Percentiles rank a stretch among this genome's conserved stretches.
phyloP scores from a whole-genome alignment of 164 flowering plant genomes.

The Brasenia schreberi region DNA sequence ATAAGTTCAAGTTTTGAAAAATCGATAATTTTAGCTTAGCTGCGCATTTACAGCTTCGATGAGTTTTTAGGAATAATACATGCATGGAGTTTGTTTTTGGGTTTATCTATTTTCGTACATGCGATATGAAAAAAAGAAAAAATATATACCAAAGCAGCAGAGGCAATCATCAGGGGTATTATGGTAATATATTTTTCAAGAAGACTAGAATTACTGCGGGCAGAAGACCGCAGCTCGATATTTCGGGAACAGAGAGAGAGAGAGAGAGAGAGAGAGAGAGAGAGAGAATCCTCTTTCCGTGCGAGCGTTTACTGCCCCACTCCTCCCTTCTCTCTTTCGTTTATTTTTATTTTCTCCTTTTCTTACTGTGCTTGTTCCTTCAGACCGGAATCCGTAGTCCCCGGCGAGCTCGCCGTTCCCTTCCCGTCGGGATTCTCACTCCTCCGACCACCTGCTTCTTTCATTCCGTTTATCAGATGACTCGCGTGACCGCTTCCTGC shows the following conservation, averaged over 20 bases:
- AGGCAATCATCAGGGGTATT: too few species aligned
- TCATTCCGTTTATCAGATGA: neutral
- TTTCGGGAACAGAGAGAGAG: neutral
- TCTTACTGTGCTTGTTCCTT: neutral
- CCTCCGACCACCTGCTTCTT: neutral
- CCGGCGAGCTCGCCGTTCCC: neutral
- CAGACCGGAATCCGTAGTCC: neutral
- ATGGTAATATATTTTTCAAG: too few species aligned
- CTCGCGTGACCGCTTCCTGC: neutral
- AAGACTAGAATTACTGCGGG: neutral
- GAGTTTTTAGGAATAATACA: too few species aligned
- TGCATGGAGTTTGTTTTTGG: too few species aligned
- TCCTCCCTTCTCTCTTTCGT: neutral
- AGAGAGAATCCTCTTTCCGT: neutral
- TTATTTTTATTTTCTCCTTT: neutral
- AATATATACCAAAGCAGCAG: too few species aligned
- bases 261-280: neutral
- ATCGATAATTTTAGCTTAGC: too few species aligned
- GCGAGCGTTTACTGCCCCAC: neutral
- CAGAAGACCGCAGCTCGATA: neutral
- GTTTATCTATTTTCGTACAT: too few species aligned
- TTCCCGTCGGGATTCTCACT: neutral
- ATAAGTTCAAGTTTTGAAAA: too few species aligned
- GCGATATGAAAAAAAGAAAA: too few species aligned
- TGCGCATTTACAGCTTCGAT: too few species aligned